These are phyloP conservation scores for Fistulinella staudtii DNA, from an alignment of 1,284 basidiomycete genomes.

Conservation along the genomic window DNA sequence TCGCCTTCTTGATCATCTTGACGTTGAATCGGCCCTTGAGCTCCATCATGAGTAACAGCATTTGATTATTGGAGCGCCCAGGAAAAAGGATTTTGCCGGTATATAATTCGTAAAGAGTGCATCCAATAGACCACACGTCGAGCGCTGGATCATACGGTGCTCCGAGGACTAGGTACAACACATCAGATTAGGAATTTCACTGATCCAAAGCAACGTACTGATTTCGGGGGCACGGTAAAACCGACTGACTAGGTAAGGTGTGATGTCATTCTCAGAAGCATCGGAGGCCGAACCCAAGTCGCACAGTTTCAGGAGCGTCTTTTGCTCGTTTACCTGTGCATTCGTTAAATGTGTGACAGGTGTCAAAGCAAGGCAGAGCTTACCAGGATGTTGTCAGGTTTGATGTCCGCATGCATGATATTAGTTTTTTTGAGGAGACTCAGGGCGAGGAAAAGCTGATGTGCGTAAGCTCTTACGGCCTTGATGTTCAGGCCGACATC, in stretches of 20 bases:
- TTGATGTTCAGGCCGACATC: slow-evolving; percentile 95
- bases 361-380: slow-evolving; percentile 29
- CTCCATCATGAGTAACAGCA: slow-evolving; percentile 97
- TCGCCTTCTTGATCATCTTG: slow-evolving; percentile 92
- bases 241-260: slow-evolving; percentile 95
- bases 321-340: slow-evolving; percentile 86
- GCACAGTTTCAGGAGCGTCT: slow-evolving; percentile 91
- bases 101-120: slow-evolving; percentile 96
- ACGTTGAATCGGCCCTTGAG: slow-evolving; percentile 90
- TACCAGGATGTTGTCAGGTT: slow-evolving; percentile 93
- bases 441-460: slow-evolving; percentile 91
- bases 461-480: slow-evolving; percentile 96
- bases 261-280: slow-evolving; percentile 93
- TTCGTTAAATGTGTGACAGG: slow-evolving; percentile 11
- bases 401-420: slow-evolving; percentile 98
- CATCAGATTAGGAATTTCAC: slow-evolving; percentile 16
- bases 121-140: slow-evolving; percentile 97
- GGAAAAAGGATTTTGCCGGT: slow-evolving; percentile 99
- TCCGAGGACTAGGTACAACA: slow-evolving; percentile 71
- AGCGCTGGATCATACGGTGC: slow-evolving; percentile 91
- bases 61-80: slow-evolving; percentile 95
- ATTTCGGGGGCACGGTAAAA: slow-evolving; percentile 99
- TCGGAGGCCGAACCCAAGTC: slow-evolving; percentile 96
- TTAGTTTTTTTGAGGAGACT: slow-evolving; percentile 84
- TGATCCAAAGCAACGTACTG: slow-evolving; percentile 55